These are phyloP conservation scores for Rhizoclosmatium globosum DNA, from an alignment of 192 early-diverging fungal species.

Conservation along the genomic window DNA sequence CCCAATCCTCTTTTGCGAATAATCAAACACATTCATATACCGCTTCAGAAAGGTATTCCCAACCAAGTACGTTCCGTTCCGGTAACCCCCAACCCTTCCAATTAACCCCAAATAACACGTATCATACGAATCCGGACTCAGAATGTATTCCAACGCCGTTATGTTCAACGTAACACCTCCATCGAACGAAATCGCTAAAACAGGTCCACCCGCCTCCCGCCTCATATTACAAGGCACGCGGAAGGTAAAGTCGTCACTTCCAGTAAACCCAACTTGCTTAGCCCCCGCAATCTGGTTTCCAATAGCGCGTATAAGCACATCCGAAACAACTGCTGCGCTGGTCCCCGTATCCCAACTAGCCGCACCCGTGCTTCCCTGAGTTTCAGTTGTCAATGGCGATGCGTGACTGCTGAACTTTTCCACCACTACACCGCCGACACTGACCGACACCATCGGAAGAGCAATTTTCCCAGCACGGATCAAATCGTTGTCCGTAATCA, in stretches of 20 bases:
- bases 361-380: conserved; percentile 19
- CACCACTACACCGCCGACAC: neutral
- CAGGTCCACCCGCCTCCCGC: conserved; percentile 14
- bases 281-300: neutral
- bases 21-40: conserved; percentile 32
- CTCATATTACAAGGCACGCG: conserved; percentile 13
- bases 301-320: neutral
- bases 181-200: conserved; percentile 12
- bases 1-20: conserved; percentile 10
- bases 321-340: conserved; percentile 7
- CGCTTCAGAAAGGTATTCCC: conserved; percentile 35
- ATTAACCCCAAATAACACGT: neutral
- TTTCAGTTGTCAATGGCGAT: neutral
- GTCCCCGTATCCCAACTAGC: conserved; percentile 35
- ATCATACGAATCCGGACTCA: neutral
- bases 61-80: conserved; percentile 22
- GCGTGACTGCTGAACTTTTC: conserved; percentile 10
- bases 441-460: neutral
- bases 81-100: conserved; percentile 1
- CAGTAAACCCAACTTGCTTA: neutral
- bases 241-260: neutral
- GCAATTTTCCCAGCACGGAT: conserved; percentile 18
- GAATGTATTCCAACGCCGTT: conserved; percentile 31
- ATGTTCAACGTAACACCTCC: conserved; percentile 21
- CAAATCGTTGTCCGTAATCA: conserved; percentile 3